Evolutionary conservation across 768 basidiomycete species (phyloP), one percentile per base, ranked within the genome.

Genomic region (Suillus occidentalis): DNA sequence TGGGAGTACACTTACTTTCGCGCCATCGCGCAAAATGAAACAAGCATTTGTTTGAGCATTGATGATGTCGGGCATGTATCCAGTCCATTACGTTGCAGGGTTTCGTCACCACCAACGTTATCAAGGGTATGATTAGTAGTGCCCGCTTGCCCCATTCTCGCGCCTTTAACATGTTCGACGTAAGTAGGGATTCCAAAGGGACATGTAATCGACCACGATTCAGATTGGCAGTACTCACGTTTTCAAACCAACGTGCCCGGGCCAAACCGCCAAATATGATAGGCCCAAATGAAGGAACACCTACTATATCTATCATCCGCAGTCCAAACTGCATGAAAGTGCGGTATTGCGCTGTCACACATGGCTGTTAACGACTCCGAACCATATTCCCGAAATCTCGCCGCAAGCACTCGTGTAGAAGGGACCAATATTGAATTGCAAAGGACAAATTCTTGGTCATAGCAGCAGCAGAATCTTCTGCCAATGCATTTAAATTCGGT

Each of bases 41-140:
- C 93, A 94, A 73, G 87, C 85, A 4, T 91, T 91, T 16, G 61
- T 88, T 36, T 83, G 77, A 40, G 92, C 95, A 61, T 88, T 81
- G 37, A 97, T 84, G 71, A 97, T 92, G 42, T 82, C 78, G 78
- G 97, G 91, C 66, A 97, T 86, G 36, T 70, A 55, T 87, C 85
- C 73, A 95, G 92, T 72, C 94, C 92, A 68, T 82, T 84, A 59
- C 94, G 57, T 25, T 8, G 84, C 85, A 85, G 22, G 82, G 77
- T 22, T 50, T 73, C 78, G 36, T 81, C 73, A 31, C 79, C 77
- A 22, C 73, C 70, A 36, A 80, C 79, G 28, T 70, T 76, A 43
- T 69, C 60, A 13, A 74, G 69, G 16, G 80, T 28, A 16, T 6
- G 0, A 20, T 12, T 18, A 6, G 18, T 28, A 6, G 18, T 28